Evolutionary conservation across 1,284 basidiomycete species (phyloP).

Genomic region (Amylostereum areolatum): DNA sequence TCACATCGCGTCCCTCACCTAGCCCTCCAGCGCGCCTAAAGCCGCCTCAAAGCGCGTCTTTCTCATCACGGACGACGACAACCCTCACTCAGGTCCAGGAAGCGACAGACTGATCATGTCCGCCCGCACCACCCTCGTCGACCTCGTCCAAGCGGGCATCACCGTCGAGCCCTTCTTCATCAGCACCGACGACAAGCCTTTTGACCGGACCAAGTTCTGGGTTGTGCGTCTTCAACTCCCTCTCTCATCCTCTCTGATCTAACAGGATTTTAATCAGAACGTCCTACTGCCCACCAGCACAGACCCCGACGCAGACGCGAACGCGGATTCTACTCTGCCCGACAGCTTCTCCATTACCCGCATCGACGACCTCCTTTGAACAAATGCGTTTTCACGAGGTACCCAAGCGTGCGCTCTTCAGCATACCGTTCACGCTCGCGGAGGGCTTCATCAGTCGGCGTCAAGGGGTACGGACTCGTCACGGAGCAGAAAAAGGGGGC

Average conservation of each 20-base stretch:
- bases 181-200: constrained; percentile 60
- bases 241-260: constrained; percentile 1
- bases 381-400: constrained; percentile 84
- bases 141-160: constrained; percentile 77
- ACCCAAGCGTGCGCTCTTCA: constrained; percentile 85
- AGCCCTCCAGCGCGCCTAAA: constrained; percentile 61
- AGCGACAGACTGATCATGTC: constrained; percentile 56
- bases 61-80: constrained; percentile 88
- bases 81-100: constrained; percentile 42
- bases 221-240: constrained; percentile 46
- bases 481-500: constrained; percentile 79
- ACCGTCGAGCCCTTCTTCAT: constrained; percentile 93
- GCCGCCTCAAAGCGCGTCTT: constrained; percentile 89
- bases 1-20: constrained; percentile 1
- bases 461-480: constrained; percentile 86
- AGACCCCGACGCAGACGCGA: constrained; percentile 40
- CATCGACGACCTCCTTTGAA: constrained; percentile 73
- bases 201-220: constrained; percentile 80
- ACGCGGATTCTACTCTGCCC: constrained; percentile 43
- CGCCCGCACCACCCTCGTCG: constrained; percentile 71
- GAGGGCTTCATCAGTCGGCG: constrained; percentile 80
- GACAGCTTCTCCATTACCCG: constrained; percentile 65
- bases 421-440: constrained; percentile 76
- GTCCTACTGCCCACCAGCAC: constrained; percentile 55
- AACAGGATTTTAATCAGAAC: constrained; percentile 30